Evolutionary conservation across 2,329 filamentous ascomycete species (phyloP).

Genomic region (Fusarium sp.): DNA sequence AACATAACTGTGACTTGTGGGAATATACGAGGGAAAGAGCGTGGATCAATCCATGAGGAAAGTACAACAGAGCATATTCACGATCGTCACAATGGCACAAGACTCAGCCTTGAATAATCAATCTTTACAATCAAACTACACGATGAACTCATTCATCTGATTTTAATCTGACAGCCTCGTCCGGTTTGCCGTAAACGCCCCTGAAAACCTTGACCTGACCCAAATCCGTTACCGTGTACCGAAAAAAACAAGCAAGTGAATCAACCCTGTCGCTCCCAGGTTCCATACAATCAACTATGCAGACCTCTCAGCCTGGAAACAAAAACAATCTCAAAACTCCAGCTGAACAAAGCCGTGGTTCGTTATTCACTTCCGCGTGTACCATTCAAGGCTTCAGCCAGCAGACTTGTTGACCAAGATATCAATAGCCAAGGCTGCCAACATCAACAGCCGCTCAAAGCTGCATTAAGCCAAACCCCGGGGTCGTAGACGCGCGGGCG

Average conservation of each 20-base stretch:
- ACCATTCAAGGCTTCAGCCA: conserved; percentile 3
- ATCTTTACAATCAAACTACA: conserved; percentile 30
- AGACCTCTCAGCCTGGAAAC: conserved; percentile 34
- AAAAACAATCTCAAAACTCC: conserved; percentile 51
- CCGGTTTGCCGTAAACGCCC: conserved; percentile 47
- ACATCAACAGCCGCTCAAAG: conserved; percentile 1
- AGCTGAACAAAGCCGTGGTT: conserved; percentile 43
- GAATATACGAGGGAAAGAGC: neutral
- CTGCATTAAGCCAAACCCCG: conserved; percentile 8
- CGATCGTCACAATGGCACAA: no score
- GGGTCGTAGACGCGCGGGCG: conserved; percentile 21
- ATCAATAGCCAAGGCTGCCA: conserved; percentile 14
- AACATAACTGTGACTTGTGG: no score
- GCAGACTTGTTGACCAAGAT: conserved; percentile 12
- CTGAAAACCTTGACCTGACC: conserved; percentile 33
- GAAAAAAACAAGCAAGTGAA: conserved; percentile 31
- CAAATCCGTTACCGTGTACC: conserved; percentile 38
- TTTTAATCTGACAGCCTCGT: conserved; percentile 46
- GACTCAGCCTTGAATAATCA: conserved; percentile 15
- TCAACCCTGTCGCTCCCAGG: conserved; percentile 29
- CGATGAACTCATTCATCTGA: conserved; percentile 39
- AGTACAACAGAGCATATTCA: neutral
- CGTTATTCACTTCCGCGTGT: conserved; percentile 37
- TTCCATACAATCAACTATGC: conserved; percentile 35
- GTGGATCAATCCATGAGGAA: neutral